Base-by-base conservation (phyloP, 1,284 basidiomycete species). In the Irpex rosettiformis region DNA sequence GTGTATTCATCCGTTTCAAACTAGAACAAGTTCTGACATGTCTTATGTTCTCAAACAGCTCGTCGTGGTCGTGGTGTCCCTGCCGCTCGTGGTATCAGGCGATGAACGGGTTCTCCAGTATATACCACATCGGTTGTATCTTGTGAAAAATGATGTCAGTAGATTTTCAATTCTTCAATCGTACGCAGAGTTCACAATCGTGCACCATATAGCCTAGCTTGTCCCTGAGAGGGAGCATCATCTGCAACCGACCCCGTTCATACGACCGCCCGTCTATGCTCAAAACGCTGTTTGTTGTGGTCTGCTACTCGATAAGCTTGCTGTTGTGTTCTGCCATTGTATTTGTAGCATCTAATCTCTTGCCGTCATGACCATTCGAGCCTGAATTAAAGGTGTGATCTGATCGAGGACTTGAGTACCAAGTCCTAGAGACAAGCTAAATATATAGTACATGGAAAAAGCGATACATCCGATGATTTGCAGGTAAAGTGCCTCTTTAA, bases 1-100 rank as follows among this genome's bases (percentile, higher is more conserved):
- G 13, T 2, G 1, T 18, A 13, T 59, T 52, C n/a, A 57, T 62
- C 40, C 61, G 24, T n/a, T n/a, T n/a, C n/a, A n/a, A n/a, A 16
- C 57, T 21, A n/a, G 33, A 24, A 21, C 30, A 40, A 13, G 43
- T 24, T 37, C 54, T 48, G n/a, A 56, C 65, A 47, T 64, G 30
- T 24, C 8, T 67, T 57, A 69, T 33, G 30, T 33, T 33, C 30
- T 33, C 13, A 5, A 66, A 25, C 67, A 93, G 90, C 90, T 70
- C 90, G 90, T 66, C 90, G 90, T 72, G 91, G 91, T 68, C 88
- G 90, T 66, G 90, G 90, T 61, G 86, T 90, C 37, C 86, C 87
- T 61, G 77, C 79, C 8, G 77, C 87, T 61, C 82, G 89, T 64
- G 89, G 89, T 61, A 92, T 92, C 71, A 82, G 89, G 72, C 83